Evolutionary conservation across 1,284 basidiomycete genomes (phyloP), one percentile per base, ranked within the genome.

Genomic region (Thelephora terrestris): DNA sequence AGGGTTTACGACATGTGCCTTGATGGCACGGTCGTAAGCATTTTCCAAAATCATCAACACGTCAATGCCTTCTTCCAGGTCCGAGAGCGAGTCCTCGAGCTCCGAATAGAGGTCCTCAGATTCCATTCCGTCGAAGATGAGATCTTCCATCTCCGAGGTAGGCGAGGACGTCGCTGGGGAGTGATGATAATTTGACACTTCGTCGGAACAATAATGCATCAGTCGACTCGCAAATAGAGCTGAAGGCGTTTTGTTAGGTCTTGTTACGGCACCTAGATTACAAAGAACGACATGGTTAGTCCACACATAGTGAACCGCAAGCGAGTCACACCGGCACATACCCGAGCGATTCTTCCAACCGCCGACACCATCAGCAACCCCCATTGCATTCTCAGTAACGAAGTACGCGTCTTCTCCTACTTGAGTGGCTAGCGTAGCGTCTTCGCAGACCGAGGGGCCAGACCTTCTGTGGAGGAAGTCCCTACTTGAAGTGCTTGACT

Each of bases 341-440:
- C 70, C 63, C 49, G 60, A 54, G 37, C 70, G 73, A n/a, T 54
- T 56, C 12, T 81, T 74, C 89, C 90, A 93, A 2, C 91, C 91
- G 1, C 91, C 91, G 0, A 93, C 91, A 27, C 90, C 90, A 60
- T 93, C 90, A 9, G 90, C 89, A 2, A 93, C 85, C 16, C 90
- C 91, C 66, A 93, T 80, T 5, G 88, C 85, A 57, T 91, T 87
- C 51, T 78, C 76, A 7, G 81, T 71, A 4, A 93, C 69, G 55
- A 94, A 93, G 61, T 92, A 94, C 7, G 86, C 84, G 58, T 91
- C 87, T 60, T 92, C 87, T 46, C 88, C 89, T 7, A 91, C 82
- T 59, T 87, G 84, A 0, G 87, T 82, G 0, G 85, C 76, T 4
- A 70, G 61, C 35, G 64, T 63, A 32, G 72, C 64, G 5, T 65